Evolutionary conservation across 2,329 filamentous ascomycete species (phyloP), one percentile per base, ranked within the genome.

Genomic region (Epichloe hybrida): DNA sequence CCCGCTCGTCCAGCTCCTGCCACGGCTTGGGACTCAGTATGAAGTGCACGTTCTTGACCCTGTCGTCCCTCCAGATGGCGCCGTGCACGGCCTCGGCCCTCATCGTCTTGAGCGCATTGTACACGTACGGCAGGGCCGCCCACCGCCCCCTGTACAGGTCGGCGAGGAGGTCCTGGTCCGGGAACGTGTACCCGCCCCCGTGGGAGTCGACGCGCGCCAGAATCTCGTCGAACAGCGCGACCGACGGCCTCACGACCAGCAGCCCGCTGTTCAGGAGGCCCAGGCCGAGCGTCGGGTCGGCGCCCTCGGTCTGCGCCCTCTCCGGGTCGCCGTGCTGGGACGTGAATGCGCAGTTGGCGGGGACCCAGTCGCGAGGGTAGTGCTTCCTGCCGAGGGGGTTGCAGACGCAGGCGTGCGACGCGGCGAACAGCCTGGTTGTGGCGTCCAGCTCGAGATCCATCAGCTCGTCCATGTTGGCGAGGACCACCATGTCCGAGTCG

Each of bases 401-500:
- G 71, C 88, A 94, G 17, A 88, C 81, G 67, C 88, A 94, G 5
- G 88, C 88, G 67, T 91, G 87, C 55, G 81, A 81, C 4, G 88
- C 87, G 1, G 87, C 88, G 66, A 95, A 91, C 36, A 95, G 17
- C 4, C 49, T 27, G 7, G 36, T 12, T 6, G 6, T 23, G 6
- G 23, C 6, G 21, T 91, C 86, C 44, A 94, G 77, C 54, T 79
- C 71, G 47, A 95, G 59, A n/a, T 87, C 80, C 87, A 95, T 94
- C 57, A 95, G 72, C 70, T 94, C 88, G 64, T 95, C 89, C 86
- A 95, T 95, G 67, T 94, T 94, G 60, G 75, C 75, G 56, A 83
- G 68, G 7, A 88, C 81, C 48, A 95, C 70, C 88, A 95, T 95
- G 69, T 95, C 89, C 61, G 83, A 85, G 69, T 95, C 89, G 50